phyloP scores from a whole-genome alignment of 352 stramenopile genomes.

The Thraustochytrium striatum region DNA sequence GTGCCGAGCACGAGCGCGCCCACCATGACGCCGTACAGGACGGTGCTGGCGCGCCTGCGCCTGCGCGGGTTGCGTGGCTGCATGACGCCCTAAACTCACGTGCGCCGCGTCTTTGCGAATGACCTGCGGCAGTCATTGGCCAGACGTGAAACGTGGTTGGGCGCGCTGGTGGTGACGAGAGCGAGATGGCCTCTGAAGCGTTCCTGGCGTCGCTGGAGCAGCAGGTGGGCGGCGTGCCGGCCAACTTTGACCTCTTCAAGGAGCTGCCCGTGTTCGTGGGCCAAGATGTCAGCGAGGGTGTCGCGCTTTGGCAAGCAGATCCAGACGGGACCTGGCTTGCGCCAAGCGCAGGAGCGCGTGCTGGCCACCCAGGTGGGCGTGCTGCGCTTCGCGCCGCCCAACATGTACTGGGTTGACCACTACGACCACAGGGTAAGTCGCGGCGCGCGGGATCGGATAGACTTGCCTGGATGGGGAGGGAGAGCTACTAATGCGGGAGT shows the following conservation, averaged over 20 bases:
- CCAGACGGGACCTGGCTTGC: background rate
- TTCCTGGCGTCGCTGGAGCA: background rate
- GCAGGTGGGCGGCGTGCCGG: slow-evolving; percentile 31
- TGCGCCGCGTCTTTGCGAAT: too few relatives aligned
- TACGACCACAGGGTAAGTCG: slow-evolving; percentile 70
- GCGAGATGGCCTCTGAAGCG: background rate
- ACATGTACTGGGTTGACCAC: slow-evolving; percentile 81
- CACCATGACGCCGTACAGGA: too few relatives aligned
- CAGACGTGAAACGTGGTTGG: too few relatives aligned
- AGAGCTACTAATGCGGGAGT: background rate
- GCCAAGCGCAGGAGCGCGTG: slow-evolving; percentile 50
- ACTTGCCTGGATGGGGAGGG: background rate
- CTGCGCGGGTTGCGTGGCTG: too few relatives aligned
- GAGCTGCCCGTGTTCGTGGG: slow-evolving; percentile 10
- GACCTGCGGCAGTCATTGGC: too few relatives aligned
- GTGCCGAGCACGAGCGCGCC: too few relatives aligned
- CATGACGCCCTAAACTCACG: too few relatives aligned
- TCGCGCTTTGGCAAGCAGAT: slow-evolving; percentile 24
- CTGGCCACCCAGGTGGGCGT: slow-evolving; percentile 73
- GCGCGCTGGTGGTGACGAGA: too few relatives aligned
- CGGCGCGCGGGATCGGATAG: slow-evolving; percentile 32
- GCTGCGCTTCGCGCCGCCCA: slow-evolving; percentile 72
- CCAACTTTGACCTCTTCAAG: slow-evolving; percentile 28
- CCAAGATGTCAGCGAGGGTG: slow-evolving; percentile 34
- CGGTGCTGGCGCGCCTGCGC: too few relatives aligned